Percentiles rank a stretch among this genome's conserved stretches.
Conservation (phyloP, 768 basidiomycete species). For the Serendipita sp. region DNA sequence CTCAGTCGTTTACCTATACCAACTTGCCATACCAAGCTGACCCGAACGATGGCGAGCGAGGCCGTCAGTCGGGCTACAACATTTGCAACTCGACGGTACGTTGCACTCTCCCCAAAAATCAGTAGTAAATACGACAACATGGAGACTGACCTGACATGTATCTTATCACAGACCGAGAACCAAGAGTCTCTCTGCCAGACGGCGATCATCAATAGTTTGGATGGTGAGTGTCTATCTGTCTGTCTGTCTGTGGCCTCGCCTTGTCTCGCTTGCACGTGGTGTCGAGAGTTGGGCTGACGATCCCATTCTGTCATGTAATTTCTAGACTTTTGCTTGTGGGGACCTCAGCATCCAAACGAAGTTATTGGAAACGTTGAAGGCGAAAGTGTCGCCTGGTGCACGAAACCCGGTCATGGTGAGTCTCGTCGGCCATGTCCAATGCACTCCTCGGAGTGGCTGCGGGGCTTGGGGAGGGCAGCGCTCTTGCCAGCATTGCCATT, state of each 20-base stretch:
- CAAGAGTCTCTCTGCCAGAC: constrained; percentile 7
- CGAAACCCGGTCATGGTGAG: constrained; percentile 5
- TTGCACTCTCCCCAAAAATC: not conserved
- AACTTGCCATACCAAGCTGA: constrained; percentile 19
- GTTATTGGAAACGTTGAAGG: constrained; percentile 4
- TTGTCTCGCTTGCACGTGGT: not conserved
- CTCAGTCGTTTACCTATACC: constrained; percentile 2
- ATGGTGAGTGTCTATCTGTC: not conserved
- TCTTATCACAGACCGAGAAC: not conserved
- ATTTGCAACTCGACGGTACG: constrained; percentile 39
- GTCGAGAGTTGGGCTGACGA: not conserved
- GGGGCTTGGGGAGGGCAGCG: too few relatives aligned
- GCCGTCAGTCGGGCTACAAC: constrained; percentile 51
- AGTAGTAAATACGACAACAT: too few relatives aligned
- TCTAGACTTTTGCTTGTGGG: constrained; percentile 8
- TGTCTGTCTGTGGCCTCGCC: not conserved
- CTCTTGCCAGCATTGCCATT: too few relatives aligned
- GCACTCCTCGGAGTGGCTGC: not conserved
- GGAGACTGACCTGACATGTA: not conserved
- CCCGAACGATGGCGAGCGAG: constrained; percentile 27
- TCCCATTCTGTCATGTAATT: not conserved
- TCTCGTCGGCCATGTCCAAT: not conserved
- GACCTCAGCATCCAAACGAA: not conserved
- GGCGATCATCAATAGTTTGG: constrained; percentile 6
- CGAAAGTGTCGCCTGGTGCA: not conserved